Base-by-base conservation (phyloP, 2,329 filamentous ascomycete genomes). In the Hortaea werneckii region DNA sequence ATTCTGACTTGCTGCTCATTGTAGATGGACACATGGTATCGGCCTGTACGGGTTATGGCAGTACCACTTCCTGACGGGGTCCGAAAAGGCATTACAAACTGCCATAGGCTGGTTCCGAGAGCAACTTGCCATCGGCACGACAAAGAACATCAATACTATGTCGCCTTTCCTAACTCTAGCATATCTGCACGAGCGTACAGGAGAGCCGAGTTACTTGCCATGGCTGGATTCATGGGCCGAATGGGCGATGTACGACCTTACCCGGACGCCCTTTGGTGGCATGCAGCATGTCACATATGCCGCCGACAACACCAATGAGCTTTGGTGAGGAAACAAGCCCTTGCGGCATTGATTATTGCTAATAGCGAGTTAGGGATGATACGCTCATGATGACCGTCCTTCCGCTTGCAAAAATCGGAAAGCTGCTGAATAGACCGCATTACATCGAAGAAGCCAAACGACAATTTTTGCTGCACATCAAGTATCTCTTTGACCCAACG, bases 71-170 rank as follows among this genome's bases (percentile, higher is more conserved):
- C 67, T 88, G 53, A 87, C 82, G 0, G 80, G 79, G 40, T 78
- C 82, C 29, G 63, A 70, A 1, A 65, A 69, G 29, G 76, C 78
- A 45, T 73, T 87, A 13, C 64, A 72, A 50, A 80, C 83, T 50
- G 87, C 89, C 55, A 74, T 84, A 58, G 73, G 77, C 47, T 90
- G 85, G 85, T 89, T 87, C 65, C 68, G 70, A 5, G 75, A 74
- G 41, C 79, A 85, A 6, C 81, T 87, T 50, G 74, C 73, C 1
- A 79, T 80, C 45, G 82, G 83, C 13, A 89, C 85, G 3, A 87
- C 83, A 35, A 89, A 89, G 63, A 89, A 89, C 64, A 87, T 87
- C 73, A 88, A 87, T 69, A 88, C 85, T 11, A 87, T 89, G 83
- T 80, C 82, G 9, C 80, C 80, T 0, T 85, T 89, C 63, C 68